phyloP scores from a whole-genome alignment of 441 rosid species.

The Brassica hybrid region DNA sequence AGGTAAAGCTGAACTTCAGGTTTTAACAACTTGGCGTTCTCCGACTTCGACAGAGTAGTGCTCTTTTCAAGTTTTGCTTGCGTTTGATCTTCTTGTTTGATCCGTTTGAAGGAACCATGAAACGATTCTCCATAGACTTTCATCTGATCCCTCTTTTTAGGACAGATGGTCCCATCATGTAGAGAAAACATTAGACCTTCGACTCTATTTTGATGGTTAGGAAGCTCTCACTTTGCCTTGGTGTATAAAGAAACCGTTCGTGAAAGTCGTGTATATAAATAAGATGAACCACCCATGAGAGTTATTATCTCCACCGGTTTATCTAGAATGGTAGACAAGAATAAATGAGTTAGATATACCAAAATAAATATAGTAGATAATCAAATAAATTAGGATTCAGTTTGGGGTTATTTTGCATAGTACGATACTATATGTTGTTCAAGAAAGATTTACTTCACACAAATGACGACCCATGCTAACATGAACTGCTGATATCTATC shows the following conservation, averaged over 20 bases:
- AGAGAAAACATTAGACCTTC: conserved; percentile 28
- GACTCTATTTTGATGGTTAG: conserved; percentile 3
- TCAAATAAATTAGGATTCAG: conserved; percentile 15
- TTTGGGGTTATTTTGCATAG: conserved; percentile 1
- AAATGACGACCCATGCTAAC: not conserved
- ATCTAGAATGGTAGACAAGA: conserved; percentile 40
- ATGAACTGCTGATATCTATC: conserved; percentile 7
- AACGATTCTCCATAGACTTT: conserved; percentile 30
- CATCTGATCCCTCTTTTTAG: conserved; percentile 33
- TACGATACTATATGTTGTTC: not conserved
- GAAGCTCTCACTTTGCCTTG: conserved; percentile 23
- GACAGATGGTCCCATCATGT: conserved; percentile 24
- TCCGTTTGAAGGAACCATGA: conserved; percentile 36
- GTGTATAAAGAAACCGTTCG: conserved; percentile 23
- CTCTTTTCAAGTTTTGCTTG: conserved; percentile 25
- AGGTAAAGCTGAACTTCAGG: conserved; percentile 62
- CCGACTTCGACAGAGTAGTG: conserved; percentile 29
- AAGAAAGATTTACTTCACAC: conserved; percentile 10
- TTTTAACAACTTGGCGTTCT: not conserved
- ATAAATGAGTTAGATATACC: conserved; percentile 43
- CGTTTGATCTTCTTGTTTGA: conserved; percentile 34
- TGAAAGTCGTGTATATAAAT: conserved; percentile 30
- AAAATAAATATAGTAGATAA: conserved; percentile 31
- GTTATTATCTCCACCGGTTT: conserved; percentile 41
- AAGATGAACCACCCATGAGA: conserved; percentile 25